Conservation (phyloP, 2,329 filamentous ascomycete genomes). For the Botrytis sinoallii region DNA sequence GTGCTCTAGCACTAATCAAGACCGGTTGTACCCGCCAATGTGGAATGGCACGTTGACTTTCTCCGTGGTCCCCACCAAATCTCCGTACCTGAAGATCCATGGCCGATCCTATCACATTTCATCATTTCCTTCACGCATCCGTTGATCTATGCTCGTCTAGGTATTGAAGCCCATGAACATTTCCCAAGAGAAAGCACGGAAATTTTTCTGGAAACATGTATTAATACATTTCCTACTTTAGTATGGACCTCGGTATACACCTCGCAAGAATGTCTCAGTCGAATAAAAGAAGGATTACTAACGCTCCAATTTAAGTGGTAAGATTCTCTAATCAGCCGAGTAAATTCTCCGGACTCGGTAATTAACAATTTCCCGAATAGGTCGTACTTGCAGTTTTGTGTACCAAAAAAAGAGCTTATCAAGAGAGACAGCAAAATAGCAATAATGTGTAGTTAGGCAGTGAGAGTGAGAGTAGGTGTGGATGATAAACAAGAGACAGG, state of each 20-base stretch:
- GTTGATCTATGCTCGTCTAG: neutral
- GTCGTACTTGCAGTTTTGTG: neutral
- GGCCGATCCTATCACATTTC: neutral
- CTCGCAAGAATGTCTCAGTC: neutral
- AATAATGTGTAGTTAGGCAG: neutral
- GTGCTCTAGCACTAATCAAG: neutral
- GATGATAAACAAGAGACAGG: neutral
- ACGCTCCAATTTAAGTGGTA: conserved; percentile 3
- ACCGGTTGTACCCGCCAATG: neutral
- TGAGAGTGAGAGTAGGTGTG: neutral
- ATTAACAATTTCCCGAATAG: neutral
- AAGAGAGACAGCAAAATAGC: neutral
- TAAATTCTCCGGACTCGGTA: neutral
- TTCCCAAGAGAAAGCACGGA: neutral
- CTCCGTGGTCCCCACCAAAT: neutral
- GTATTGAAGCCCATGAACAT: no score
- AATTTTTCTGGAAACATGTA: neutral
- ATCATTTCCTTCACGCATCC: neutral
- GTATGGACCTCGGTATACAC: neutral
- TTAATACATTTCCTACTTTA: neutral
- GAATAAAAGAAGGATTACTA: neutral
- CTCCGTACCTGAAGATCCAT: neutral
- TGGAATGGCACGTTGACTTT: neutral
- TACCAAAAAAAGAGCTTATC: neutral
- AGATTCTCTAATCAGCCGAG: neutral